These are phyloP conservation scores for Globisporangium lucens DNA, from an alignment of 352 stramenopile genomes.

Conservation along the genomic window DNA sequence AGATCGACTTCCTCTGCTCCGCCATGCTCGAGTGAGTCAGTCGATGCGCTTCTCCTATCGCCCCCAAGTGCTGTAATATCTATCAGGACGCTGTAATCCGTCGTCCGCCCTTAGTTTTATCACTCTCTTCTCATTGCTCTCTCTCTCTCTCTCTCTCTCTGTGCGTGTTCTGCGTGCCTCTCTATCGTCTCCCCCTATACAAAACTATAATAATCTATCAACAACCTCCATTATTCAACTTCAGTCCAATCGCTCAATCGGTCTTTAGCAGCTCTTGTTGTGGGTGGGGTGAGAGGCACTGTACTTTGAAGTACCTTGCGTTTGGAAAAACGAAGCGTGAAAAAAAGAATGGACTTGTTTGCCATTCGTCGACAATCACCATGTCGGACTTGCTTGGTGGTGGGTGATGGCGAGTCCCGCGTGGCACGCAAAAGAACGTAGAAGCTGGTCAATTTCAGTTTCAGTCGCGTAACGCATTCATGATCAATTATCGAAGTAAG, in stretches of 20 bases:
- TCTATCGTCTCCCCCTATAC: neutral
- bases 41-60: too few species aligned
- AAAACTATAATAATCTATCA: neutral
- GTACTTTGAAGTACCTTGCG: too few species aligned
- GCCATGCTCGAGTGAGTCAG: conserved; percentile 68
- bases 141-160: neutral
- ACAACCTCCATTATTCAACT: neutral
- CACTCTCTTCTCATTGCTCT: neutral
- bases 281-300: too few species aligned
- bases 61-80: neutral
- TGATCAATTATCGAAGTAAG: too few species aligned
- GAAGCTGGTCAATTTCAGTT: too few species aligned
- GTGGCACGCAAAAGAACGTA: too few species aligned
- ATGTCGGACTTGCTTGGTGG: too few species aligned
- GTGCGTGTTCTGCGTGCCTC: neutral
- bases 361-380: conserved; percentile 4
- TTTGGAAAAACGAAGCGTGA: neutral
- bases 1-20: conserved; percentile 85
- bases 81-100: conserved; percentile 1
- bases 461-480: too few species aligned
- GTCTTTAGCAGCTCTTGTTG: too few species aligned
- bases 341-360: conserved; percentile 1
- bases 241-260: neutral
- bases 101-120: neutral
- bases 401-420: too few species aligned